These are phyloP conservation scores for Aspergillus sp. DNA, from an alignment of 2,329 filamentous ascomycete genomes.

Conservation along the genomic window DNA sequence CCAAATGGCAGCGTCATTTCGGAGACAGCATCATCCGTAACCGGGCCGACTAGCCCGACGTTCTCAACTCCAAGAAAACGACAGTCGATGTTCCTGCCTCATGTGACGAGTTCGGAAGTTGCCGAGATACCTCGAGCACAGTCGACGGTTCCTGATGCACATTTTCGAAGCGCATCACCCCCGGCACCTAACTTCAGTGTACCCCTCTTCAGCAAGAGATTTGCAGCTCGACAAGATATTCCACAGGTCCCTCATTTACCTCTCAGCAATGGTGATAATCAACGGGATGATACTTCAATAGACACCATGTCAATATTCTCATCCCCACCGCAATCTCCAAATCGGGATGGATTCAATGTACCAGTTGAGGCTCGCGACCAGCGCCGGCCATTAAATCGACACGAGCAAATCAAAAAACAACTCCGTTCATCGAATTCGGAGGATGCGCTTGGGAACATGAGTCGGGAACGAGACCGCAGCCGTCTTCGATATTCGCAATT, in stretches of 20 bases:
- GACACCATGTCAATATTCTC: slow-evolving; percentile 25
- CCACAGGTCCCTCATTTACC: slow-evolving; percentile 19
- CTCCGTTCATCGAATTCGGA: slow-evolving; percentile 31
- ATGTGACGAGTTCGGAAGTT: slow-evolving; percentile 17
- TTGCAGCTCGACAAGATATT: slow-evolving; percentile 20
- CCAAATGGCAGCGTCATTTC: slow-evolving; percentile 14
- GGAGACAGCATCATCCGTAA: slow-evolving; percentile 13
- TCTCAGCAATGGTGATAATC: slow-evolving; percentile 14
- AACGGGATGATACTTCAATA: slow-evolving; percentile 10
- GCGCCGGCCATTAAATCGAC: slow-evolving; percentile 12
- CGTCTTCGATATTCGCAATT: slow-evolving; percentile 18
- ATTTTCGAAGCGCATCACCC: slow-evolving; percentile 31
- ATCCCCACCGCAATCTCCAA: slow-evolving; percentile 35
- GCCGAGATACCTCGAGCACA: slow-evolving; percentile 20
- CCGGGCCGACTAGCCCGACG: slow-evolving; percentile 20
- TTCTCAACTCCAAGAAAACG: slow-evolving; percentile 25
- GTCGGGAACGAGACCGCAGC: slow-evolving; percentile 9
- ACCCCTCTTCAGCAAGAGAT: slow-evolving; percentile 42
- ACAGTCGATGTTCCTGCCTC: slow-evolving; percentile 25
- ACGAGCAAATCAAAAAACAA: slow-evolving; percentile 16
- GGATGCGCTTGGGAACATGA: slow-evolving; percentile 24
- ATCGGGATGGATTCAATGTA: slow-evolving; percentile 23
- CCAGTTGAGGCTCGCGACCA: slow-evolving; percentile 23
- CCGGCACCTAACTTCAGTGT: slow-evolving; percentile 44
- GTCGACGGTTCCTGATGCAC: slow-evolving; percentile 25